phyloP scores from a whole-genome alignment of 2,329 filamentous ascomycete genomes.

The Penicillium psychrosexuale region DNA sequence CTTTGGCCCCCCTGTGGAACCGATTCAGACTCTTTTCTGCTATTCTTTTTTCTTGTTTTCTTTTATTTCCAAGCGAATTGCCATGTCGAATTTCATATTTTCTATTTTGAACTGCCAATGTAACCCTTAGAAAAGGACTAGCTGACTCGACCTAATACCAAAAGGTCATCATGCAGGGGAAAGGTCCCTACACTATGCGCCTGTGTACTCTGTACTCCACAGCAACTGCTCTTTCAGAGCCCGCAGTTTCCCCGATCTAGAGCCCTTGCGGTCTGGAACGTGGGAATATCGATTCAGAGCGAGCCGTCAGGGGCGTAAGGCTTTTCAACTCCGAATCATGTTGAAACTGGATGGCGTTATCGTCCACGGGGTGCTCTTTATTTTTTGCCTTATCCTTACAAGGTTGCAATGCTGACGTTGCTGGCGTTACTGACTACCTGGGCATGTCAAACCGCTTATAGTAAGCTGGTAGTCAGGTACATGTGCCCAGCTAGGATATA shows the following conservation, averaged over 20 bases:
- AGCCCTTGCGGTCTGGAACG: conserved; percentile 20
- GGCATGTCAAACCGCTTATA: not conserved
- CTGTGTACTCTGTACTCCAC: not conserved
- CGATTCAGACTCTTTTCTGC: conserved; percentile 14
- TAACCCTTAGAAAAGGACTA: conserved; percentile 2
- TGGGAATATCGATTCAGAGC: conserved; percentile 10
- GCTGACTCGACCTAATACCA: not conserved
- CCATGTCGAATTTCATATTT: not conserved
- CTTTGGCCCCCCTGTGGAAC: conserved; percentile 23
- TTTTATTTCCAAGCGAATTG: not conserved
- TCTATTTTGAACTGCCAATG: conserved; percentile 5
- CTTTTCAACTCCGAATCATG: not conserved
- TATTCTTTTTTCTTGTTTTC: not conserved
- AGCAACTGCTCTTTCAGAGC: not conserved
- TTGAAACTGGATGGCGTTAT: not conserved
- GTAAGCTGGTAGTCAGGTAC: conserved; percentile 3
- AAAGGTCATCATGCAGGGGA: conserved; percentile 6
- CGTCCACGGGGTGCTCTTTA: too few relatives aligned
- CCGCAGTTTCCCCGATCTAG: conserved; percentile 15
- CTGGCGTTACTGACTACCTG: not conserved
- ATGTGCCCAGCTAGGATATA: not conserved
- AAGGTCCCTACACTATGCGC: not conserved
- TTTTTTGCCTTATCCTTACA: not conserved
- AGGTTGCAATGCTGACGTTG: not conserved
- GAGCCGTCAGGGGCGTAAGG: conserved; percentile 6